Conservation (phyloP, 805 yeast genomes). For the Sugiyamaella boreocaroliniensis region DNA sequence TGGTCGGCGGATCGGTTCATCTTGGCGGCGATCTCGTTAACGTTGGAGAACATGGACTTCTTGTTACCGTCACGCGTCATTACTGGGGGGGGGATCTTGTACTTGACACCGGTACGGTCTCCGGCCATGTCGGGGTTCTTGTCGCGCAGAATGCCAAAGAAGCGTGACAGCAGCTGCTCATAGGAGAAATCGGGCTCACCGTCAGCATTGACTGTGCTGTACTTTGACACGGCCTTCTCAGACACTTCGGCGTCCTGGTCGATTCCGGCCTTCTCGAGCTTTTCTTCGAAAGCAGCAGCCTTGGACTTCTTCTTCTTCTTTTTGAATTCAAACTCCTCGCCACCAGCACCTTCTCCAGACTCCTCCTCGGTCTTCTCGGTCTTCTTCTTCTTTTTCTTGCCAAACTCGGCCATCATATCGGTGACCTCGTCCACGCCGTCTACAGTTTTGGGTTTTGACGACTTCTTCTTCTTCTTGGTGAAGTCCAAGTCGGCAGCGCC, state of each 20-base stretch:
- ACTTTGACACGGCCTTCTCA: constrained; percentile 26
- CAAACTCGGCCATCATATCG: constrained; percentile 70
- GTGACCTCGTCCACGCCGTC: constrained; percentile 37
- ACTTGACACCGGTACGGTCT: constrained; percentile 84
- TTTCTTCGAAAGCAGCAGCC: constrained; percentile 78
- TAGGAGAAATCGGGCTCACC: constrained; percentile 61
- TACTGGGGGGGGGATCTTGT: constrained; percentile 95
- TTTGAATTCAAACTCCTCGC: constrained; percentile 55
- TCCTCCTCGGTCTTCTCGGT: constrained; percentile 30
- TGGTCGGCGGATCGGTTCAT: constrained; percentile 97
- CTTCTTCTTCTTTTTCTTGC: constrained; percentile 52
- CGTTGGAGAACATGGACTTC: constrained; percentile 92
- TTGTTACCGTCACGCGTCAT: constrained; percentile 96
- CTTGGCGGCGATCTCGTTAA: constrained; percentile 88
- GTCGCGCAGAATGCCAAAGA: constrained; percentile 76
- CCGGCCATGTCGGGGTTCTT: constrained; percentile 99
- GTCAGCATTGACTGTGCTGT: constrained; percentile 29
- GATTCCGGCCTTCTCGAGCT: constrained; percentile 80
- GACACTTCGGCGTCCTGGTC: constrained; percentile 35
- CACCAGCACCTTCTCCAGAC: constrained; percentile 42
- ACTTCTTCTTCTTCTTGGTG: constrained; percentile 29
- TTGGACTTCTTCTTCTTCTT: constrained; percentile 38
- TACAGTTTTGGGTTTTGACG: constrained; percentile 31
- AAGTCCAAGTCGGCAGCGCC: constrained; percentile 28
- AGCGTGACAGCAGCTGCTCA: constrained; percentile 70